Base-by-base conservation (phyloP, 2,329 filamentous ascomycete genomes). In the Xylariales sp. region DNA sequence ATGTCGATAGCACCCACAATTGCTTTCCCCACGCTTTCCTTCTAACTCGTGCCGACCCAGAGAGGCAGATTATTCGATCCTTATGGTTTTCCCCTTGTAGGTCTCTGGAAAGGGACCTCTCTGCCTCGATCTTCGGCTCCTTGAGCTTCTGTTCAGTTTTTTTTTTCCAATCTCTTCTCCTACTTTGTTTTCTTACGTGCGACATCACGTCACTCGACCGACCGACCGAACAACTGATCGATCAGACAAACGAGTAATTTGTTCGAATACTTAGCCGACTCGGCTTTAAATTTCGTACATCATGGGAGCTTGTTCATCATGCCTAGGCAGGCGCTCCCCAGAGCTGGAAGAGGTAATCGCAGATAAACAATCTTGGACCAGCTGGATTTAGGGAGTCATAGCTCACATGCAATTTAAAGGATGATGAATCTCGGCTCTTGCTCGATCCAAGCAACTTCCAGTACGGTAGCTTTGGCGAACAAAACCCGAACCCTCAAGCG, bases 241-340 rank as follows among this genome's bases (percentile, higher is more conserved):
- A n/a, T n/a, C n/a, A n/a, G n/a, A n/a, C n/a, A n/a, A n/a, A n/a
- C n/a, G n/a, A n/a, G n/a, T n/a, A n/a, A n/a, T n/a, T n/a, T n/a
- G n/a, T n/a, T n/a, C n/a, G n/a, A n/a, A n/a, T n/a, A n/a, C n/a
- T n/a, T n/a, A n/a, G n/a, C n/a, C n/a, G n/a, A n/a, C n/a, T n/a
- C n/a, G n/a, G n/a, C n/a, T n/a, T n/a, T n/a, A 25, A 25, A 25
- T 20, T 24, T 18, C 15, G 18, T 15, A n/a, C 45, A 47, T 33
- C 27, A 82, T 82, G 78, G 78, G 78, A 42, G 67, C 68, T 57
- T 82, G 78, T 59, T 66, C 72, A 44, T 81, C 78, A 40, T 83
- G 78, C 53, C 61, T 83, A 30, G 76, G 78, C 45, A 58, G 63
- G 46, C 66, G 68, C 39, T 63, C 66, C 37, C 65, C 63, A 47